These are phyloP conservation scores for Primulina tabacum DNA, from an alignment of 257 asterid genomes.

Conservation along the genomic window DNA sequence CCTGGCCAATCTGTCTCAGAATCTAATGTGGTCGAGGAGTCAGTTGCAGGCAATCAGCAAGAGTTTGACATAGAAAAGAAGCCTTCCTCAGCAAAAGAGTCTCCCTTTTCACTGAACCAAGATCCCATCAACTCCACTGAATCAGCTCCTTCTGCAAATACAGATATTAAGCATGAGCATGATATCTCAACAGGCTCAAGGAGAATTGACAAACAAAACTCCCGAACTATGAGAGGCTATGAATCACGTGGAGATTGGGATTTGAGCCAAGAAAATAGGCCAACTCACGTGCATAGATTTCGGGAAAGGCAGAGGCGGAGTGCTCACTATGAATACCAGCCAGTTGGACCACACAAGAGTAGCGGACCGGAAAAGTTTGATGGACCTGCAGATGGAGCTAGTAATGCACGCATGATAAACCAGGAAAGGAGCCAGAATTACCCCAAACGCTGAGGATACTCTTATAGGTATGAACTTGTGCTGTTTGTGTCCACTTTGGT, in stretches of 20 bases:
- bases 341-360: slow-evolving; percentile 57
- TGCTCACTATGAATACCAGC: slow-evolving; percentile 74
- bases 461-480: slow-evolving; percentile 47
- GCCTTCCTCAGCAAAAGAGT: slow-evolving; percentile 37
- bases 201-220: slow-evolving; percentile 51
- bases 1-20: slow-evolving; percentile 32
- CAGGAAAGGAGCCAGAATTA: slow-evolving; percentile 62
- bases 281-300: slow-evolving; percentile 32
- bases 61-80: slow-evolving; percentile 51
- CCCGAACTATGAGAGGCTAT: slow-evolving; percentile 42
- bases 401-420: slow-evolving; percentile 41
- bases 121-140: slow-evolving; percentile 42
- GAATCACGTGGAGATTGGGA: slow-evolving; percentile 65
- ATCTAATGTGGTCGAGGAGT: slow-evolving; percentile 28
- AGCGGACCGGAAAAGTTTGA: slow-evolving; percentile 44
- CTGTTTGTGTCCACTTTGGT: slow-evolving; percentile 38
- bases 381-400: slow-evolving; percentile 43
- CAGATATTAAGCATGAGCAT: slow-evolving; percentile 40
- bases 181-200: slow-evolving; percentile 42
- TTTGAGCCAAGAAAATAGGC: slow-evolving; percentile 42
- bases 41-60: slow-evolving; percentile 34
- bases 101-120: slow-evolving; percentile 53
- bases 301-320: slow-evolving; percentile 62
- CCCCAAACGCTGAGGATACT: slow-evolving; percentile 59
- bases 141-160: slow-evolving; percentile 27